phyloP scores from a whole-genome alignment of 805 yeast genomes.

The Ogataea naganishii region DNA sequence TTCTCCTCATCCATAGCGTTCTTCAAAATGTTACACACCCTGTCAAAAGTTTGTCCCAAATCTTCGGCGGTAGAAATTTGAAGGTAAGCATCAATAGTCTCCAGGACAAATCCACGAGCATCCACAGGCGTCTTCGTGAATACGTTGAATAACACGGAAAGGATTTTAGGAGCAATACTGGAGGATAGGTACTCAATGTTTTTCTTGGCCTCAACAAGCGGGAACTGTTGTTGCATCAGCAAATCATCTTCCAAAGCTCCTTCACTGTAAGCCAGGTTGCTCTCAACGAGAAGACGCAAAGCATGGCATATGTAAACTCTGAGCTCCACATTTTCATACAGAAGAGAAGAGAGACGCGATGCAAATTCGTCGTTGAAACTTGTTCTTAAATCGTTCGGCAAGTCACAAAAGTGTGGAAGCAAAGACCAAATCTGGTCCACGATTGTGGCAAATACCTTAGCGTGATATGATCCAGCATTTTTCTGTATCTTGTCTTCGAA shows the following conservation, averaged over 20 bases:
- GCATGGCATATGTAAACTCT: conserved; percentile 83
- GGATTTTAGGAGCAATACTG: conserved; percentile 57
- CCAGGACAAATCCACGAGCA: conserved; percentile 75
- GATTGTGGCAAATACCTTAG: conserved; percentile 75
- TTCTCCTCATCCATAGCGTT: conserved; percentile 59
- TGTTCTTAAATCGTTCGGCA: conserved; percentile 63
- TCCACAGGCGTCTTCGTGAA: conserved; percentile 85
- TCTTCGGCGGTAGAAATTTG: conserved; percentile 62
- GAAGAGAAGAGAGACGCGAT: conserved; percentile 56
- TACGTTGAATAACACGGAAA: conserved; percentile 86
- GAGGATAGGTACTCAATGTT: conserved; percentile 56
- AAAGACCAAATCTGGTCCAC: conserved; percentile 90
- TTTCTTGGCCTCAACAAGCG: conserved; percentile 42
- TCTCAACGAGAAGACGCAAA: conserved; percentile 67
- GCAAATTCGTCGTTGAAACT: conserved; percentile 76
- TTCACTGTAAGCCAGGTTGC: conserved; percentile 54
- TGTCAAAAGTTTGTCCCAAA: conserved; percentile 68
- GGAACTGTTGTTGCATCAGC: conserved; percentile 52
- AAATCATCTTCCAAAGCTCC: conserved; percentile 54
- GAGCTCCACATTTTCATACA: conserved; percentile 67
- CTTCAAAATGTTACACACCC: conserved; percentile 73
- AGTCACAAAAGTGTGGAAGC: conserved; percentile 80
- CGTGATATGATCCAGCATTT: conserved; percentile 48
- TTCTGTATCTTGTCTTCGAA: conserved; percentile 41
- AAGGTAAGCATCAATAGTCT: conserved; percentile 76